Percentiles rank a stretch among this genome's conserved stretches.
Conservation (phyloP, 2,329 filamentous ascomycete species). For the Scytalidium sp. region DNA sequence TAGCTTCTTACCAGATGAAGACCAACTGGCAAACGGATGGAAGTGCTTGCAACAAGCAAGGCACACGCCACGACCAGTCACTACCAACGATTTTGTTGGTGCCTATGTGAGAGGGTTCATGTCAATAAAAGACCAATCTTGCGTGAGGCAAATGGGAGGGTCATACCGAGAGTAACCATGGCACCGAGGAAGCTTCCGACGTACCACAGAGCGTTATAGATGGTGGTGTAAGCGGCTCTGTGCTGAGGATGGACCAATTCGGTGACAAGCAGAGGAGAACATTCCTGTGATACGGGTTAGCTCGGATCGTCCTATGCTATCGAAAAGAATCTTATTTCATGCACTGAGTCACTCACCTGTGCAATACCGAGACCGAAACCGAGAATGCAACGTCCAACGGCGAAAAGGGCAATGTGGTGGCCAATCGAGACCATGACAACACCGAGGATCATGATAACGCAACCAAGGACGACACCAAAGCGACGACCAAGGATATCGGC, state of each 20-base stretch:
- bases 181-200: conserved; percentile 32
- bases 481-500: conserved; percentile 43
- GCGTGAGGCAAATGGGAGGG: no score
- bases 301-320: no score
- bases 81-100: no score
- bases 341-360: no score
- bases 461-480: conserved; percentile 39
- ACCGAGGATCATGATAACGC: conserved; percentile 36
- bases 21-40: conserved; percentile 24
- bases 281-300: no score
- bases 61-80: conserved; percentile 30
- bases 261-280: conserved; percentile 11
- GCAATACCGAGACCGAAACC: conserved; percentile 37
- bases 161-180: no score
- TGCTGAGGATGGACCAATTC: not conserved
- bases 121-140: no score
- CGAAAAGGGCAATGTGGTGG: no score
- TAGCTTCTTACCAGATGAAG: conserved; percentile 24
- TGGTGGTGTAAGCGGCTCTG: conserved; percentile 25
- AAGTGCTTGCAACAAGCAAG: conserved; percentile 27
- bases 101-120: no score
- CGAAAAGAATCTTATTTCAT: no score
- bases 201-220: conserved; percentile 37
- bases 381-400: conserved; percentile 29
- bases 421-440: no score